These are phyloP conservation scores for Auxenochlorella pyrenoidosa DNA, from an alignment of 139 green algal species.

Conservation along the genomic window DNA sequence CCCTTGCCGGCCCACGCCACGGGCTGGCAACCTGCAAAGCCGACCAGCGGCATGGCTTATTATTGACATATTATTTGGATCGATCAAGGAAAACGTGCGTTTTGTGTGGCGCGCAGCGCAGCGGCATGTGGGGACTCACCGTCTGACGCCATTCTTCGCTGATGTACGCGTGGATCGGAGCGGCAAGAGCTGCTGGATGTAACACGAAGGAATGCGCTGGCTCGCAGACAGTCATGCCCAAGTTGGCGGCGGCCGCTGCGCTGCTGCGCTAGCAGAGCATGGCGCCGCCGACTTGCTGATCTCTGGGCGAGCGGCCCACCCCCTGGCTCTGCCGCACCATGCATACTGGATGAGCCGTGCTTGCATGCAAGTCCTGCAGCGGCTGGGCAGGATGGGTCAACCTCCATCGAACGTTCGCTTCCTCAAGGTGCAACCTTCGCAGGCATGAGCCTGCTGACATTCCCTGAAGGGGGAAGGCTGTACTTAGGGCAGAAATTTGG, in stretches of 20 bases:
- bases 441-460: not conserved
- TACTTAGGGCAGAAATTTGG: not conserved
- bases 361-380: no score
- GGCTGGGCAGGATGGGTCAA: no score
- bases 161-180: not conserved
- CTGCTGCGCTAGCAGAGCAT: not conserved
- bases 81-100: not conserved
- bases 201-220: not conserved
- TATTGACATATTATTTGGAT: not conserved
- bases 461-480: not conserved
- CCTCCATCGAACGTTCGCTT: no score
- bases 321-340: no score
- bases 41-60: not conserved
- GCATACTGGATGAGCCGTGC: no score
- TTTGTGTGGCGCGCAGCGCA: not conserved
- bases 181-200: not conserved
- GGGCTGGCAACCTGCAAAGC: constrained; percentile 60
- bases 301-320: no score
- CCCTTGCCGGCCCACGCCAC: constrained; percentile 62
- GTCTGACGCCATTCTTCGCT: constrained; percentile 3
- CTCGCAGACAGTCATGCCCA: not conserved
- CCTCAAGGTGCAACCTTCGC: no score
- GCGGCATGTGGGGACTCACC: not conserved
- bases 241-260: no score
- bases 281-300: no score